phyloP scores from a whole-genome alignment of 1,139 yeast species.

The Zygoascus sp. region DNA sequence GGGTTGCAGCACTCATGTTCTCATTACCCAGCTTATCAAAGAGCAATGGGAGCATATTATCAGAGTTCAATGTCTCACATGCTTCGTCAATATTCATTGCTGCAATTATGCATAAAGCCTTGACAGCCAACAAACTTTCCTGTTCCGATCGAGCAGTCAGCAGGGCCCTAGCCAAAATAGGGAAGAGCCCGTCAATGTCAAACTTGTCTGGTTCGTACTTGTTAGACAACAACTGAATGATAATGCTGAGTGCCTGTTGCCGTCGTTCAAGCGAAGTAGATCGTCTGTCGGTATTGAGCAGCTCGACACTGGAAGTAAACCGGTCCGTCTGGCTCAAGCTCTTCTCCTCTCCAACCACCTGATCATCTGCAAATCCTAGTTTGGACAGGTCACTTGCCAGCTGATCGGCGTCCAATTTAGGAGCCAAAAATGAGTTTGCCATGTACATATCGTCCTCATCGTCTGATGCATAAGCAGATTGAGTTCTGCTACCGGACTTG shows the following conservation, averaged over 20 bases:
- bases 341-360: slow-evolving; percentile 12
- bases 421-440: slow-evolving; percentile 22
- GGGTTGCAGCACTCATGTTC: slow-evolving; percentile 16
- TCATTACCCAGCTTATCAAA: slow-evolving; percentile 22
- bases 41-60: slow-evolving; percentile 22
- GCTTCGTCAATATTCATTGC: slow-evolving; percentile 29
- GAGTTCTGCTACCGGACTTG: neutral
- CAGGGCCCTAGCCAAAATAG: slow-evolving; percentile 26
- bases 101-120: slow-evolving; percentile 29
- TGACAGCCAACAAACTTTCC: slow-evolving; percentile 32
- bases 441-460: slow-evolving; percentile 28
- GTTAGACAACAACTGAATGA: slow-evolving; percentile 27
- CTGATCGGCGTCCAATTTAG: slow-evolving; percentile 21
- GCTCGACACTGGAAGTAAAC: slow-evolving; percentile 29
- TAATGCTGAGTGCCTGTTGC: slow-evolving; percentile 32
- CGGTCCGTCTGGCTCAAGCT: slow-evolving; percentile 20
- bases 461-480: slow-evolving; percentile 11
- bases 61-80: slow-evolving; percentile 20
- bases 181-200: slow-evolving; percentile 13
- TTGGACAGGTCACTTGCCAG: slow-evolving; percentile 22
- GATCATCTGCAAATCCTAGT: slow-evolving; percentile 15
- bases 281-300: slow-evolving; percentile 30
- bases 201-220: slow-evolving; percentile 34
- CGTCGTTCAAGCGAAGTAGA: slow-evolving; percentile 32
- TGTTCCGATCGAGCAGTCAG: slow-evolving; percentile 30